A percentile compares a stretch with the other conserved stretches of the same genome.
Evolutionary conservation across 1,284 basidiomycete genomes (phyloP).

Genomic region (Wolfiporia cocos): DNA sequence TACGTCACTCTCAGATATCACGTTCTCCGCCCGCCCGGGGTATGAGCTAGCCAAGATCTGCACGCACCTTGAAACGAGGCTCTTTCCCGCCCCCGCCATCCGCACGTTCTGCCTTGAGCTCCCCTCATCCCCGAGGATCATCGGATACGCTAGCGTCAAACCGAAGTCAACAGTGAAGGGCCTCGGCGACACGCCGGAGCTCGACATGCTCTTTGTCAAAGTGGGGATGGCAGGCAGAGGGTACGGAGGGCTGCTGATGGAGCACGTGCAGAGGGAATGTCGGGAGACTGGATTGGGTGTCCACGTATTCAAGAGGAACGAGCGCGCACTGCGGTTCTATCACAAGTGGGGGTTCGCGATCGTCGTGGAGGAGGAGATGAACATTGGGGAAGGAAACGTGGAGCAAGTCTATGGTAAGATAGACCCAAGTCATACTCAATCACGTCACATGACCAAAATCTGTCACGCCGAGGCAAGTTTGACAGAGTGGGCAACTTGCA

Average conservation of each 20-base stretch:
- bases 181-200: conserved; percentile 6
- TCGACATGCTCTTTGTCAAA: conserved; percentile 14
- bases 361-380: conserved; percentile 3
- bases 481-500: too few species aligned
- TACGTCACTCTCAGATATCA: conserved; percentile 8
- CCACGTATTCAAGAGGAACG: conserved; percentile 11
- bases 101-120: conserved; percentile 11
- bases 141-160: conserved; percentile 11
- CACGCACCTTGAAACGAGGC: conserved; percentile 3
- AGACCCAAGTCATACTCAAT: neutral
- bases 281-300: conserved; percentile 6
- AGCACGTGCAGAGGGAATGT: conserved; percentile 10
- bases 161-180: neutral
- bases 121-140: conserved; percentile 7
- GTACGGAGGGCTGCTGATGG: conserved; percentile 12
- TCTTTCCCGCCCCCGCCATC: conserved; percentile 10
- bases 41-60: conserved; percentile 6
- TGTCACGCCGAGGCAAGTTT: too few species aligned
- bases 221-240: conserved; percentile 8
- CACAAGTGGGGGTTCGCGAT: conserved; percentile 8
- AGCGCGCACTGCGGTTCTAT: conserved; percentile 12
- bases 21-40: conserved; percentile 7
- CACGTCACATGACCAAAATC: neutral
- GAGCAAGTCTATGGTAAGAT: neutral
- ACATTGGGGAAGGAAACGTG: neutral